Evolutionary conservation across 2,329 filamentous ascomycete species (phyloP).

Genomic region (Trichothecium sympodiale): DNA sequence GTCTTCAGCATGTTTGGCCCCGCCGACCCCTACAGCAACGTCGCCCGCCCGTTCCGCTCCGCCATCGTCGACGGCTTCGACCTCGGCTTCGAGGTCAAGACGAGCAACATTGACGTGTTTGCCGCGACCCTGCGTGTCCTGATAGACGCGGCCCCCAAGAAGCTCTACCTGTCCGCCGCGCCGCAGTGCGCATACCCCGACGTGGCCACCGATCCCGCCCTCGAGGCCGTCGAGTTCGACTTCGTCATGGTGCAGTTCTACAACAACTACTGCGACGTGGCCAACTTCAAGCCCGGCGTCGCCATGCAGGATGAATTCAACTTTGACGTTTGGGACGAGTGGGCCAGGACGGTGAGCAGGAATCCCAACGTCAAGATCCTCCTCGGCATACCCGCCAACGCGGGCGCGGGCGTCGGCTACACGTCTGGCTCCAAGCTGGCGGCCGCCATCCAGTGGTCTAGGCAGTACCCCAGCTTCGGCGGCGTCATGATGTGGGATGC

Average conservation of each 20-base stretch:
- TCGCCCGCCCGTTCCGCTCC: conserved; percentile 54
- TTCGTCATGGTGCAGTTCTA: conserved; percentile 57
- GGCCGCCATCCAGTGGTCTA: conserved; percentile 40
- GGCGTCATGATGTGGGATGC: conserved; percentile 63
- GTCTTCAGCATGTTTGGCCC: conserved; percentile 66
- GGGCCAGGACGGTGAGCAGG: conserved; percentile 45
- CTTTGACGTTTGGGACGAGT: conserved; percentile 53
- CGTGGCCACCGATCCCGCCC: conserved; percentile 42
- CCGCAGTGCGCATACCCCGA: conserved; percentile 62
- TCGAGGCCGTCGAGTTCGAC: conserved; percentile 46
- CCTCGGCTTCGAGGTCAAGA: conserved; percentile 58
- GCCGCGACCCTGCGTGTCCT: conserved; percentile 42
- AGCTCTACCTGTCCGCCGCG: conserved; percentile 52
- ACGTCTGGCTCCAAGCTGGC: conserved; percentile 31
- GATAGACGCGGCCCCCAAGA: conserved; percentile 41
- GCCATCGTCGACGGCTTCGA: conserved; percentile 65
- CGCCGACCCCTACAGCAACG: conserved; percentile 19
- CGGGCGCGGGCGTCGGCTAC: conserved; percentile 46
- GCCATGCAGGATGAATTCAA: conserved; percentile 44
- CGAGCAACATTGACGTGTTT: conserved; percentile 50
- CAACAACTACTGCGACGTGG: conserved; percentile 57
- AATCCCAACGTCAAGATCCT: conserved; percentile 52
- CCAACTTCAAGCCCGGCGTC: conserved; percentile 34
- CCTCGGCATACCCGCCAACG: conserved; percentile 47
- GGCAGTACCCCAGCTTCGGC: conserved; percentile 48